phyloP scores from a whole-genome alignment of 208 protist genomes.

The Leptomonas seymouri region DNA sequence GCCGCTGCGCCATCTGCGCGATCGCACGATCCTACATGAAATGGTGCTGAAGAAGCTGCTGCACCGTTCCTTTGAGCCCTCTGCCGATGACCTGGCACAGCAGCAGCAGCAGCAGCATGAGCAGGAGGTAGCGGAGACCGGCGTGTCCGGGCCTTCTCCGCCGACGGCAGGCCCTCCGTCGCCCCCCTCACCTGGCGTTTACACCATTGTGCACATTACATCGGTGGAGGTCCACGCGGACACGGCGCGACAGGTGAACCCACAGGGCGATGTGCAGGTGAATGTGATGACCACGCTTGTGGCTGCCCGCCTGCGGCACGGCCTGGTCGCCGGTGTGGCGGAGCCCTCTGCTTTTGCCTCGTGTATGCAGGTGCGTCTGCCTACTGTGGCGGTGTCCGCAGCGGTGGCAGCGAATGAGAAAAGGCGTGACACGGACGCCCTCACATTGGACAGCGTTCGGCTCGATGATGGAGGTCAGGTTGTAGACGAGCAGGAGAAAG shows the following conservation, averaged over 20 bases:
- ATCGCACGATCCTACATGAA: slow-evolving; percentile 40
- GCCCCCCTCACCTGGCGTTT: not conserved
- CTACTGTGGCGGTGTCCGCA: slow-evolving; percentile 18
- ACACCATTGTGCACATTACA: slow-evolving; percentile 43
- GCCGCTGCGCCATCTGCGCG: slow-evolving; percentile 48
- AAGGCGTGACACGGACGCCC: not conserved
- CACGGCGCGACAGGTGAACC: slow-evolving; percentile 46
- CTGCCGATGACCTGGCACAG: slow-evolving; percentile 27
- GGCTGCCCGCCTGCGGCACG: slow-evolving; percentile 48
- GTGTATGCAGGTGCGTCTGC: slow-evolving; percentile 50
- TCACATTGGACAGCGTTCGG: not conserved
- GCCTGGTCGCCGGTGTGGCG: slow-evolving; percentile 54
- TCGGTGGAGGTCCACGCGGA: slow-evolving; percentile 45
- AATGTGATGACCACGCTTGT: slow-evolving; percentile 36
- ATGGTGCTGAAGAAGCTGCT: slow-evolving; percentile 53
- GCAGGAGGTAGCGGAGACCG: slow-evolving; percentile 1
- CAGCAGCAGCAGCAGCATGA: not conserved
- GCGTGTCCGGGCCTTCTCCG: no score
- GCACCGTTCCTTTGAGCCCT: slow-evolving; percentile 40
- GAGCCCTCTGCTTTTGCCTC: slow-evolving; percentile 37
- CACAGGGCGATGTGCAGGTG: slow-evolving; percentile 50
- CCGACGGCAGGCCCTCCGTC: no score
- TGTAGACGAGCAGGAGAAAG: not conserved
- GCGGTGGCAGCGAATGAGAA: slow-evolving; percentile 8
- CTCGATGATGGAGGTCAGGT: not conserved